A percentile compares a stretch with the other conserved stretches of the same genome.
These are phyloP conservation scores for Cytauxzoon felis DNA, from an alignment of 169 alveolate species.

Conservation along the genomic window DNA sequence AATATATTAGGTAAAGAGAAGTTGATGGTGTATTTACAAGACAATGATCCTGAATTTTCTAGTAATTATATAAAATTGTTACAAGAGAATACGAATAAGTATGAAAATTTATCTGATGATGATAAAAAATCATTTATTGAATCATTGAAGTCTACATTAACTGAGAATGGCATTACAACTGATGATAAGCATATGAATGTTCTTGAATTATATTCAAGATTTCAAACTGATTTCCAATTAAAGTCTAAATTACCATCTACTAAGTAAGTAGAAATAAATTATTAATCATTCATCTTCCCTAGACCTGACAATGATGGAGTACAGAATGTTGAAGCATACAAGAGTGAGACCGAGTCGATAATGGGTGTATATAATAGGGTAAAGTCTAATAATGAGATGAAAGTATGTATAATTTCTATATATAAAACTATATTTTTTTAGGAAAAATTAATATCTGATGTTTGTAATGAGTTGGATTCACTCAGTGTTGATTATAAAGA, in stretches of 20 bases:
- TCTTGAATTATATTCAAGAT: conserved; percentile 9
- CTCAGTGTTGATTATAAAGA: conserved; percentile 25
- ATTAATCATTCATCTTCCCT: background rate
- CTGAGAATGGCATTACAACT: background rate
- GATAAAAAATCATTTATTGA: conserved; percentile 10
- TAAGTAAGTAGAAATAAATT: conserved; percentile 15
- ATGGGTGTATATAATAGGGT: conserved; percentile 18
- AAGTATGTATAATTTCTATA: background rate
- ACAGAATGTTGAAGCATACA: conserved; percentile 26
- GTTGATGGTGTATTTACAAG: conserved; percentile 15
- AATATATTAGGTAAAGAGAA: conserved; percentile 34
- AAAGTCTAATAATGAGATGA: conserved; percentile 8
- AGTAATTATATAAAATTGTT: background rate
- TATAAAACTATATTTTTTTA: background rate
- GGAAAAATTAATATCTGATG: conserved; percentile 22
- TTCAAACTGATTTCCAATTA: conserved; percentile 5
- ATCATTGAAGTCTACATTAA: background rate
- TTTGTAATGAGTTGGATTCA: conserved; percentile 25
- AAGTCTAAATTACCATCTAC: conserved; percentile 27
- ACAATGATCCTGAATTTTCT: conserved; percentile 24
- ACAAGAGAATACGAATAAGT: background rate
- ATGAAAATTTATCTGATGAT: background rate
- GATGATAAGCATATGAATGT: conserved; percentile 18
- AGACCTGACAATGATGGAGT: conserved; percentile 29
- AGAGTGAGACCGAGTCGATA: conserved; percentile 29